These are phyloP conservation scores for Friedmanniomyces endolithicus DNA, from an alignment of 495 filamentous ascomycete genomes.

Conservation along the genomic window DNA sequence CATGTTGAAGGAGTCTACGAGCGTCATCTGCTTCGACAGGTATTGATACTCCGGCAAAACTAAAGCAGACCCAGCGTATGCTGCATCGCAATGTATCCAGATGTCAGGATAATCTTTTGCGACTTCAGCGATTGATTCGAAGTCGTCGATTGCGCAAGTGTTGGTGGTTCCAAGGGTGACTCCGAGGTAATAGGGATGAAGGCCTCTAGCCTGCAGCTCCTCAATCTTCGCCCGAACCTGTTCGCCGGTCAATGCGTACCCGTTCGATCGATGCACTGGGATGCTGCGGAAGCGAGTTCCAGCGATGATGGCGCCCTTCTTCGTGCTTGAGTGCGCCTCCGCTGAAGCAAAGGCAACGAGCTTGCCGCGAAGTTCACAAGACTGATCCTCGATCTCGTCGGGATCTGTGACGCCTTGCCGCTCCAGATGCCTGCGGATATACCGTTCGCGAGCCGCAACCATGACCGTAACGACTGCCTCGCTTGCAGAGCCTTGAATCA, in stretches of 20 bases:
- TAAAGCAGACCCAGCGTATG: conserved; percentile 79
- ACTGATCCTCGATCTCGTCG: conserved; percentile 49
- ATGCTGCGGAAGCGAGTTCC: conserved; percentile 67
- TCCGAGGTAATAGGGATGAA: conserved; percentile 78
- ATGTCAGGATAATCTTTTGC: conserved; percentile 51
- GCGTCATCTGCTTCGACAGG: conserved; percentile 46
- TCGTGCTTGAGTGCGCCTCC: conserved; percentile 67
- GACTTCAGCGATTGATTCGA: conserved; percentile 54
- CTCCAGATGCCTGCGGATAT: conserved; percentile 25
- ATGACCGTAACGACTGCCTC: conserved; percentile 80
- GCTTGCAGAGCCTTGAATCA: conserved; percentile 87
- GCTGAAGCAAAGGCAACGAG: conserved; percentile 75
- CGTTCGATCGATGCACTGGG: conserved; percentile 44
- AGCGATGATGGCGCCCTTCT: conserved; percentile 77
- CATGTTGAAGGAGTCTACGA: conserved; percentile 79
- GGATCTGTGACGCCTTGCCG: conserved; percentile 40
- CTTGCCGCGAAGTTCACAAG: conserved; percentile 51
- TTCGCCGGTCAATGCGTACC: conserved; percentile 58
- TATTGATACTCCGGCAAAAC: conserved; percentile 70
- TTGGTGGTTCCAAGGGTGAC: conserved; percentile 80
- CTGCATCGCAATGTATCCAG: conserved; percentile 96
- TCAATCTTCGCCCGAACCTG: conserved; percentile 49
- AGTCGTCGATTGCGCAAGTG: conserved; percentile 76
- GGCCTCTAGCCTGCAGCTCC: conserved; percentile 47
- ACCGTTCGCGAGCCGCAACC: conserved; percentile 79